phyloP scores from a whole-genome alignment of 2,329 filamentous ascomycete species.

The Trichoderma harzianum region DNA sequence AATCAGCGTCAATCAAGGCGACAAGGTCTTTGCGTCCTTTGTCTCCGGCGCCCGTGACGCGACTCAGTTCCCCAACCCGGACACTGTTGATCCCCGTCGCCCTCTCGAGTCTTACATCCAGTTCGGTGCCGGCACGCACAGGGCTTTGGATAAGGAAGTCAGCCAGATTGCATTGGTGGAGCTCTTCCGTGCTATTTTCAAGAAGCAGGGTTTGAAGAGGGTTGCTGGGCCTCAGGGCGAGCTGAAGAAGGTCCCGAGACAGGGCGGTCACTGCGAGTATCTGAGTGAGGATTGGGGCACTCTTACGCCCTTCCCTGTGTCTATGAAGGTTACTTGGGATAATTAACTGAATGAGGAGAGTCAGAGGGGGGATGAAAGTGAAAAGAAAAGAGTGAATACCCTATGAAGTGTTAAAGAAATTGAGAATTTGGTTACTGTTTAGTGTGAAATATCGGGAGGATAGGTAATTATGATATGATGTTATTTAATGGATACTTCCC shows the following conservation, averaged over 20 bases:
- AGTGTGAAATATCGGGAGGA: neutral
- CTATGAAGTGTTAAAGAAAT: too few species aligned
- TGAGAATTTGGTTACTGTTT: neutral
- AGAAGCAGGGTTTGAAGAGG: constrained; percentile 56
- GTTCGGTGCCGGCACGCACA: constrained; percentile 60
- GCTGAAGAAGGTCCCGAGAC: constrained; percentile 60
- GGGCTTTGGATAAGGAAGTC: constrained; percentile 59
- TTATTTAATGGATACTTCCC: neutral
- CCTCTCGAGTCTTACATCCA: constrained; percentile 63
- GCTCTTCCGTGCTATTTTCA: constrained; percentile 65
- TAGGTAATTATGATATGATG: neutral
- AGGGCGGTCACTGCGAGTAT: constrained; percentile 57
- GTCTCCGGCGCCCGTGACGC: constrained; percentile 55
- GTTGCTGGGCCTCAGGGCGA: constrained; percentile 62
- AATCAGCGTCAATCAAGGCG: constrained; percentile 52
- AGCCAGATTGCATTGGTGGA: constrained; percentile 61
- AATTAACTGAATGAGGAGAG: constrained; percentile 23
- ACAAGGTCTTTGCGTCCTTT: constrained; percentile 63
- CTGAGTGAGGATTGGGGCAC: constrained; percentile 63
- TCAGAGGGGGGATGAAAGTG: neutral
- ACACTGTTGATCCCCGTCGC: constrained; percentile 59
- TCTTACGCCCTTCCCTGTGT: constrained; percentile 45
- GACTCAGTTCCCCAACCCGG: constrained; percentile 57
- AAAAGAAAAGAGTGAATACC: neutral
- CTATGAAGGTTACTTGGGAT: constrained; percentile 55